Evolutionary conservation across 257 asterid species (phyloP), one percentile per base, ranked within the genome.

Genomic region (Pogostemon cablin): DNA sequence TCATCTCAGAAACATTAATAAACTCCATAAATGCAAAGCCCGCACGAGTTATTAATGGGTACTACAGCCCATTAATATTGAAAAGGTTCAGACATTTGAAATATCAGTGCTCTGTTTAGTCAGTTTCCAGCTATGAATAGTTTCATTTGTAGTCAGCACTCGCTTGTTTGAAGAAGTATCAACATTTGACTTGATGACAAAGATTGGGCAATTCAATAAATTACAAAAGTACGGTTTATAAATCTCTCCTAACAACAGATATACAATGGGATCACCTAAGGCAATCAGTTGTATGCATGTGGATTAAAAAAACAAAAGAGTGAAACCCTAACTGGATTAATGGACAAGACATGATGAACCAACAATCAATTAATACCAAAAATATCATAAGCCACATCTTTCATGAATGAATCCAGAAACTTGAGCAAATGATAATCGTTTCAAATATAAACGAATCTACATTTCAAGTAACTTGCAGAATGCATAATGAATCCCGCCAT

Each of bases 211-310:
- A 43, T 48, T 38, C 64, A 58, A 11, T 12, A 25, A 34, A 48
- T 37, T 77, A 42, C 32, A 67, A 49, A 50, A 39, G 17, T 38
- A 42, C 1, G 10, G 37, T 12, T 25, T 39, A 38, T 8, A 60
- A 25, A n/a, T 43, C 9, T 12, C 35, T 63, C 44, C 55, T 25
- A 4, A 47, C 46, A 71, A 44, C 8, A 52, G 62, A 38, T 5
- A 70, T 65, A 37, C 10, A 53, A 25, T 25, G 42, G n/a, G 41
- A 9, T 20, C 25, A 35, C 12, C 60, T 39, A 38, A 49, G 32
- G 50, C 7, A 50, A 38, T 35, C 37, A 71, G 44, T 61, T 61
- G 32, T n/a, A 55, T 37, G 46, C 54, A 64, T 63, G 77, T 37
- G 32, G 32, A 25, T 25, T 25, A 25, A 25, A 25, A 1, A 25